Evolutionary conservation across 495 filamentous ascomycete genomes (phyloP), one percentile per base, ranked within the genome.

Genomic region (Tuber melanosporum): DNA sequence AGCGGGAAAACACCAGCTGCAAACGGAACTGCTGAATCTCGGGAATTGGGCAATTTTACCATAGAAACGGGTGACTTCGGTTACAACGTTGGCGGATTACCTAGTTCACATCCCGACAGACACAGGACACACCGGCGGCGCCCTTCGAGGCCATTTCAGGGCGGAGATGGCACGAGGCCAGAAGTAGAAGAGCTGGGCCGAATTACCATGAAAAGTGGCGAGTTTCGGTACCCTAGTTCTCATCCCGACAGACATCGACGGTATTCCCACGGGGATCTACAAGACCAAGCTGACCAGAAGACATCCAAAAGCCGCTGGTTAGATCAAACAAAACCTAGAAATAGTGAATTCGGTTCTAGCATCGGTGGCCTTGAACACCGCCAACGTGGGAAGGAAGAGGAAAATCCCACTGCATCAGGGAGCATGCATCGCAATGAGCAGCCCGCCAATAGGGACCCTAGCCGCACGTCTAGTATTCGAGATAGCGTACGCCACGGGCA

Each of bases 321-420:
- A 26, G 42, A 71, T 8, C 49, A 79, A 41, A 73, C 73, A 7
- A 26, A 46, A 26, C 17, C 71, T 7, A 44, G 39, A 10, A 70
- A 39, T 9, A 46, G 75, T 14, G 77, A 71, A 17, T 77, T 77
- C 36, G 77, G 77, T 32, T 77, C 74, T 43, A 74, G 71, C n/a
- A n/a, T 74, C 39, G 71, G 77, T n/a, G 49, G 10, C 52, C 52
- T 32, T 10, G 52, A 62, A 32, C 52, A 32, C 10, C 22, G 10
- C 52, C n/a, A 19, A 15, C 8, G n/a, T 22, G 52, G n/a, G n/a
- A 15, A 14, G 10, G 52, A 32, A n/a, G 26, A 32, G n/a, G 52
- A 62, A 62, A 15, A 0, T 10, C 52, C 52, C 22, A 26, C n/a
- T 32, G n/a, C n/a, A 15, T 32, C n/a, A 32, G n/a, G 19, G 52